phyloP scores from a whole-genome alignment of 306 rosid species.

The Albizia julibrissin region DNA sequence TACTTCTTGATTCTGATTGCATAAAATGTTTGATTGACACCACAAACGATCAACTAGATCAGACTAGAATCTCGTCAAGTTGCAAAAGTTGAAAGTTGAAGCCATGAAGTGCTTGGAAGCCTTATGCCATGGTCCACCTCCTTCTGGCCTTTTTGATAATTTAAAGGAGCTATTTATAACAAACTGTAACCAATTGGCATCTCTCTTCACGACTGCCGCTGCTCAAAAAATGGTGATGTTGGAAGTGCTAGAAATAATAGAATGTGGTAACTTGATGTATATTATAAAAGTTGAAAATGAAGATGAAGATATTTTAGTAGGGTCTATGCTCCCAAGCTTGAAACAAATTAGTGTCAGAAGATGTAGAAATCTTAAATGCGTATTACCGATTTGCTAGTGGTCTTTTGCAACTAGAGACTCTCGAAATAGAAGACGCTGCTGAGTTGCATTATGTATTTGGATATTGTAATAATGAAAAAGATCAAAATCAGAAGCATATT shows the following conservation, averaged over 20 bases:
- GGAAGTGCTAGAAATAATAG: not conserved
- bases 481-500: not conserved
- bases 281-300: not conserved
- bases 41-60: not conserved
- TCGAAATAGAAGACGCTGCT: not conserved
- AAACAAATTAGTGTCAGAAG: not conserved
- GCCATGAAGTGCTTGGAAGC: not conserved
- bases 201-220: not conserved
- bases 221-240: not conserved
- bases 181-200: not conserved
- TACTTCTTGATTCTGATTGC: not conserved
- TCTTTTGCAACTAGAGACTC: not conserved
- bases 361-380: not conserved
- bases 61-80: not conserved
- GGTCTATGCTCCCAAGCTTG: not conserved
- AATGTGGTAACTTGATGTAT: not conserved
- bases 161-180: not conserved
- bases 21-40: constrained; percentile 1
- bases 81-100: not conserved
- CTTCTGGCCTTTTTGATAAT: not conserved
- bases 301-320: not conserved
- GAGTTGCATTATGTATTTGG: not conserved
- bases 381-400: not conserved
- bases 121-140: not conserved
- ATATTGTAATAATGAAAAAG: not conserved